These are phyloP conservation scores for Jatropha curcas DNA, from an alignment of 345 rosid species.

Conservation along the genomic window DNA sequence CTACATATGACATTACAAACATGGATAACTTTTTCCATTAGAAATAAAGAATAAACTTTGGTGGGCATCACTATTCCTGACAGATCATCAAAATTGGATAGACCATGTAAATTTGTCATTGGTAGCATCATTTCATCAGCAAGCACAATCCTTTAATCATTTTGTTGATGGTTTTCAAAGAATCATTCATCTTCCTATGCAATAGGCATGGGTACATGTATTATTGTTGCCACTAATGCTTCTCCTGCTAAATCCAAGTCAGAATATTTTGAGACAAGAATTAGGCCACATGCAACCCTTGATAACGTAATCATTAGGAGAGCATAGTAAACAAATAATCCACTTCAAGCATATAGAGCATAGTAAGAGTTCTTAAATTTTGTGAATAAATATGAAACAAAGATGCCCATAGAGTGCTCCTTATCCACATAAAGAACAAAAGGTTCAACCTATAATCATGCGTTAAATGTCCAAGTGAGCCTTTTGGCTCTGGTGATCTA, in stretches of 20 bases:
- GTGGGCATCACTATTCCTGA: constrained; percentile 1
- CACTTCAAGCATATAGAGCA: neutral
- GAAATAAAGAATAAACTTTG: neutral
- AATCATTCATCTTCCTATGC: neutral
- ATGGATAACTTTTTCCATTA: neutral
- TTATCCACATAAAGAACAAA: neutral
- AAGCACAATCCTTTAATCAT: neutral
- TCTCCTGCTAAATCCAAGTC: neutral
- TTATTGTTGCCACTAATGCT: neutral
- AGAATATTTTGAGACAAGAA: neutral
- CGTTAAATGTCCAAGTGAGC: neutral
- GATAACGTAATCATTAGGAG: neutral
- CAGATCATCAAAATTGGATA: neutral
- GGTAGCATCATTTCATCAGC: neutral
- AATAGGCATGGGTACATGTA: neutral
- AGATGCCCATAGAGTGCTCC: neutral
- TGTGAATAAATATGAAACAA: neutral
- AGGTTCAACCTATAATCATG: neutral
- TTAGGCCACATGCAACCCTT: neutral
- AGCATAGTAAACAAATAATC: neutral
- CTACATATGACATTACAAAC: neutral
- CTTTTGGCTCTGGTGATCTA: neutral
- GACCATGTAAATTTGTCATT: neutral
- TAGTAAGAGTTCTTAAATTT: neutral
- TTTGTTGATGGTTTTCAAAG: neutral